These are phyloP conservation scores for Skeletonema potamos DNA, from an alignment of 108 stramenopile species.

Conservation along the genomic window DNA sequence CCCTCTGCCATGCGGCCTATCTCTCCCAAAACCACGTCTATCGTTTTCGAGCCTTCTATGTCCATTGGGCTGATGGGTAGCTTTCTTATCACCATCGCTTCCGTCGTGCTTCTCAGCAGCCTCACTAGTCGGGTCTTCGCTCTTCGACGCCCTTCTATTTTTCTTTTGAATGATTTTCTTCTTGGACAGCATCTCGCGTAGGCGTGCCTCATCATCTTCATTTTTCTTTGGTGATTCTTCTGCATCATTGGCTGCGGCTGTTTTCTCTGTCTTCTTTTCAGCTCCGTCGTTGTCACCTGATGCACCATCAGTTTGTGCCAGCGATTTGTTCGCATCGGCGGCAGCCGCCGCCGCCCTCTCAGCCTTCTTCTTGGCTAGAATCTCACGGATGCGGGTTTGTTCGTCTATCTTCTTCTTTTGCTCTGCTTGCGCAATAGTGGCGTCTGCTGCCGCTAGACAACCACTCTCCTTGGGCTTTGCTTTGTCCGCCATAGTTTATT, in stretches of 20 bases:
- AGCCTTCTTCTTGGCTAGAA: conserved; percentile 10
- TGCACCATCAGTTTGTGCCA: background rate
- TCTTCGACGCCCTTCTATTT: conserved; percentile 12
- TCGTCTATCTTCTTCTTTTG: conserved; percentile 16
- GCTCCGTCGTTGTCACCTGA: background rate
- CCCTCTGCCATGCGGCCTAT: background rate
- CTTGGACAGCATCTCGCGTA: conserved; percentile 17
- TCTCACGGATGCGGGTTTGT: conserved; percentile 13
- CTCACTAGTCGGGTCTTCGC: background rate
- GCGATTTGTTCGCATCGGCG: background rate
- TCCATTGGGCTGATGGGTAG: background rate
- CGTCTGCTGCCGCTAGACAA: background rate
- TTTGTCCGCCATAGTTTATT: background rate
- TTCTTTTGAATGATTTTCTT: conserved; percentile 24
- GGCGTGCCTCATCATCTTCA: conserved; percentile 10
- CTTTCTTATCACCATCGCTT: conserved; percentile 4
- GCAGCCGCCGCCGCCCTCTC: background rate
- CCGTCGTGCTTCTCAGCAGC: background rate
- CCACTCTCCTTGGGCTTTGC: background rate
- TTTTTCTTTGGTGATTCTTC: background rate
- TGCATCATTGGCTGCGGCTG: background rate
- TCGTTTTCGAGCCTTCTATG: background rate
- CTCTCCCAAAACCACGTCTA: conserved; percentile 3
- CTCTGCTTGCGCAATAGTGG: background rate
- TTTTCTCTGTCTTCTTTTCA: background rate